phyloP scores from a whole-genome alignment of 768 basidiomycete species.

The Psilocybe cubensis region DNA sequence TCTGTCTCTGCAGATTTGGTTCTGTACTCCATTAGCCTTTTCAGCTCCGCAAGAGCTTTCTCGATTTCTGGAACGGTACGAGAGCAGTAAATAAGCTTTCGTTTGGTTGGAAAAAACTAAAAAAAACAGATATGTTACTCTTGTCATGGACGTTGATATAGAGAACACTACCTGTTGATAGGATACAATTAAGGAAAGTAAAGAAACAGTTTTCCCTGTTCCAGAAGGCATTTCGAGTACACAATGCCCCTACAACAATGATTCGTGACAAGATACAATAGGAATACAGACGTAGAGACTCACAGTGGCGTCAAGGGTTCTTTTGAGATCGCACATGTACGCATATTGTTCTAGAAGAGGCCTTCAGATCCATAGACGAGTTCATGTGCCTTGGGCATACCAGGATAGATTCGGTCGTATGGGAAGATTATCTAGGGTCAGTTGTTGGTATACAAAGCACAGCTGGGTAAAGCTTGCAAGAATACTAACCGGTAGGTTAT shows the following conservation, averaged over 20 bases:
- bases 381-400: slow-evolving; percentile 42
- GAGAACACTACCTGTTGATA: slow-evolving; percentile 81
- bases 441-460: slow-evolving; percentile 3
- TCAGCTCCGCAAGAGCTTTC: slow-evolving; percentile 94
- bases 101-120: slow-evolving; percentile 88
- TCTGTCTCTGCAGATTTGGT: slow-evolving; percentile 70
- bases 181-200: slow-evolving; percentile 94
- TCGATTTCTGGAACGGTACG: slow-evolving; percentile 99
- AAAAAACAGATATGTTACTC: slow-evolving; percentile 21
- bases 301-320: slow-evolving; percentile 93
- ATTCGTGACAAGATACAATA: not conserved
- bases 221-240: slow-evolving; percentile 99
- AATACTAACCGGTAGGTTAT: slow-evolving; percentile 70
- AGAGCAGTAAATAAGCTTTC: slow-evolving; percentile 98
- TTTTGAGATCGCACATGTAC: slow-evolving; percentile 98
- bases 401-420: slow-evolving; percentile 95
- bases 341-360: slow-evolving; percentile 88
- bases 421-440: slow-evolving; percentile 78
- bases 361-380: slow-evolving; percentile 12
- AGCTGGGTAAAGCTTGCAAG: slow-evolving; percentile 1
- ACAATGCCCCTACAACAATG: slow-evolving; percentile 83
- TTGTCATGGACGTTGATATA: not conserved
- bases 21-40: slow-evolving; percentile 91
- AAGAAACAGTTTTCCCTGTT: slow-evolving; percentile 97
- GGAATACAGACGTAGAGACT: slow-evolving; percentile 3